A percentile compares a stretch with the other conserved stretches of the same genome.
These are phyloP conservation scores for Crucibulum laeve DNA, from an alignment of 768 basidiomycete species.

Conservation along the genomic window DNA sequence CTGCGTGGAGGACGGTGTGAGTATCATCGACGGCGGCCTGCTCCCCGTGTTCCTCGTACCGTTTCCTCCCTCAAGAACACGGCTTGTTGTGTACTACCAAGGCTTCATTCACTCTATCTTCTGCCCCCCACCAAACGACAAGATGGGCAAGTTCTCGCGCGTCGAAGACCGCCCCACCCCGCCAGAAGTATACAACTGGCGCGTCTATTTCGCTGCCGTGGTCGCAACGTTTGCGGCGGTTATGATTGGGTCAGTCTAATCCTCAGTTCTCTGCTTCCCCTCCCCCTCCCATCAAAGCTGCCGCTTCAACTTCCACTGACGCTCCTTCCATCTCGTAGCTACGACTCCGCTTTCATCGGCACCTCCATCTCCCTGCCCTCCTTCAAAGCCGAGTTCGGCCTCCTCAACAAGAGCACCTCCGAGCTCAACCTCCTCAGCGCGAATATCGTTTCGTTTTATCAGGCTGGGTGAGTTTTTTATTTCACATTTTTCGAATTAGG, in stretches of 20 bases:
- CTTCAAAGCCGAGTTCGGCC: constrained; percentile 41
- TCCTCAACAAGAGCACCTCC: constrained; percentile 21
- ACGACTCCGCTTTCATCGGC: constrained; percentile 44
- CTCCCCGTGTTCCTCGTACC: no score
- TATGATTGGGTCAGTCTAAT: constrained; percentile 29
- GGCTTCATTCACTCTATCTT: not conserved
- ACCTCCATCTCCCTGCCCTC: constrained; percentile 35
- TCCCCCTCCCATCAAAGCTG: not conserved
- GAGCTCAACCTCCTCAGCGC: constrained; percentile 30
- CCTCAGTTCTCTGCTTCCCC: not conserved
- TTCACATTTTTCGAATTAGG: not conserved
- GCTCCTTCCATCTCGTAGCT: constrained; percentile 12
- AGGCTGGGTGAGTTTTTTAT: constrained; percentile 27
- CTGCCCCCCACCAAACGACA: not conserved
- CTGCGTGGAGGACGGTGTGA: no score
- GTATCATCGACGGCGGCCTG: no score
- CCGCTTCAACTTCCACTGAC: not conserved
- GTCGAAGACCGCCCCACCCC: constrained; percentile 20
- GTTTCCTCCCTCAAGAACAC: not conserved
- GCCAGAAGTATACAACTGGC: constrained; percentile 35
- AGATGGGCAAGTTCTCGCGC: constrained; percentile 16
- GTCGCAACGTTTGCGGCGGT: constrained; percentile 32
- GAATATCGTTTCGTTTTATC: constrained; percentile 43
- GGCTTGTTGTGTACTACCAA: not conserved
- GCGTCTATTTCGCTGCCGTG: constrained; percentile 29